These are phyloP conservation scores for Penium margaritaceum DNA, from an alignment of 139 green algal genomes.

Conservation along the genomic window DNA sequence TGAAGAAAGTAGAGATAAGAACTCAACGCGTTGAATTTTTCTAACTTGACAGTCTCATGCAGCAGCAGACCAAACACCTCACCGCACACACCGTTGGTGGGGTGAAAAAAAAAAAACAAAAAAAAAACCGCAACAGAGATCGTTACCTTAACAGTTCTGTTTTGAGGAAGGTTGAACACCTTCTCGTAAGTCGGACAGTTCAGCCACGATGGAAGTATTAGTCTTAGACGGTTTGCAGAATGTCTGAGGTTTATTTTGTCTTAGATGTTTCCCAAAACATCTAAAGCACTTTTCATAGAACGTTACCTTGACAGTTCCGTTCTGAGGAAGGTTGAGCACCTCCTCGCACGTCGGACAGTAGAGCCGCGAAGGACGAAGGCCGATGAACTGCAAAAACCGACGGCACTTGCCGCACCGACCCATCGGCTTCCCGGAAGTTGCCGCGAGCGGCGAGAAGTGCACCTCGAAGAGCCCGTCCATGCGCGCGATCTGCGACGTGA, in stretches of 20 bases:
- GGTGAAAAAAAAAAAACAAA: not conserved
- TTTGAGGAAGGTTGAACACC: slow-evolving; percentile 71
- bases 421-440: slow-evolving; percentile 55
- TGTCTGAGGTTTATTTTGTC: slow-evolving; percentile 2
- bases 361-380: slow-evolving; percentile 63
- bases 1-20: no score
- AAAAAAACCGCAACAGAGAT: not conserved
- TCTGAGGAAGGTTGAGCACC: slow-evolving; percentile 71
- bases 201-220: slow-evolving; percentile 65
- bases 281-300: not conserved
- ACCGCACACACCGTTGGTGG: no score
- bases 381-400: slow-evolving; percentile 78
- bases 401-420: slow-evolving; percentile 76
- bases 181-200: slow-evolving; percentile 83
- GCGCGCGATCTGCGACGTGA: slow-evolving; percentile 56
- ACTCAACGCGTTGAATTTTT: no score
- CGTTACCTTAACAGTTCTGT: slow-evolving; percentile 7
- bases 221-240: no score
- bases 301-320: slow-evolving; percentile 43
- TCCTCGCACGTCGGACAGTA: slow-evolving; percentile 84
- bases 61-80: no score
- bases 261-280: not conserved
- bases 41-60: no score
- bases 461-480: slow-evolving; percentile 89
- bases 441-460: slow-evolving; percentile 69